Base-by-base conservation (phyloP, 371 early-diverging fungal species). In the Mucor mucedo region DNA sequence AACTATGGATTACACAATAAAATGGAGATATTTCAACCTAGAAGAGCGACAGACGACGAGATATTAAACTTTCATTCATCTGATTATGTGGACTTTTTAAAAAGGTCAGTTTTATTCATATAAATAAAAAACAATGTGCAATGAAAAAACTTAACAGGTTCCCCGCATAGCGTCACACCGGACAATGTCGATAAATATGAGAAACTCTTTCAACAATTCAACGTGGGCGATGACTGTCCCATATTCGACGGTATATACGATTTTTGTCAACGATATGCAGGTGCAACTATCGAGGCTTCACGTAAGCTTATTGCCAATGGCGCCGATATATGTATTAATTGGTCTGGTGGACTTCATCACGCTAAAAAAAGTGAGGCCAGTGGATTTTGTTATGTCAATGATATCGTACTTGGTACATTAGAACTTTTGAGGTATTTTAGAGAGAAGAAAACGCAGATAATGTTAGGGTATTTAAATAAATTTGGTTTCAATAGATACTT, bases 1-100 rank as follows among this genome's bases (percentile, higher is more conserved):
- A 87, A 89, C 55, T 96, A 95, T 76, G 91, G 89, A 2, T 73
- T 98, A 55, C 91, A 95, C 73, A 81, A 91, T 39, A 83, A 94
- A 61, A 88, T 98, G 93, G 92, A 93, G 55, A 84, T 96, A 52
- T 93, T 77, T 65, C 88, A 89, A 63, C 97, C 99, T n/a, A 87
- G 93, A 49, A 80, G 85, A 55, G 99, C 99, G 0, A 93, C 96
- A 4, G 98, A 96, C 52, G 91, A 95, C 42, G 98, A 99, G 76
- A 91, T 99, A 27, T 79, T 91, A 47, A 90, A 93, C 58, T 99
- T 99, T 77, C 99, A 99, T 78, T 84, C 95, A 3, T 86, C 87
- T 28, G 99, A 99, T 71, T 99, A 99, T 78, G 91, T 99, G 44
- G 97, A 99, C 52, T 99, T 99, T 77, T 79, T 99, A 58, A 93